phyloP scores from a whole-genome alignment of 768 basidiomycete genomes.

The Lentinula guzmanii region DNA sequence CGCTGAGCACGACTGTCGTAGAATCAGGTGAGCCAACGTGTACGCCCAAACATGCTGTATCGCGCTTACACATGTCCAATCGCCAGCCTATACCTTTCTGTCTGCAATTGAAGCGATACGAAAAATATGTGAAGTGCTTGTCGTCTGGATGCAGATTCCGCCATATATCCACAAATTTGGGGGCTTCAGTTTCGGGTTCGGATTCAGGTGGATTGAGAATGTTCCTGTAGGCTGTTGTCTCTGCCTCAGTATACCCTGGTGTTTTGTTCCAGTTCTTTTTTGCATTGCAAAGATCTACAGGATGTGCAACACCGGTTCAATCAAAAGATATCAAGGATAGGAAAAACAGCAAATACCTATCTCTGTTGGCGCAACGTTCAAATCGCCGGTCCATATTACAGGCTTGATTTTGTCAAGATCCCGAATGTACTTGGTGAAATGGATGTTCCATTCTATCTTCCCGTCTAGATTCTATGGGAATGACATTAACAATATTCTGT shows the following conservation, averaged over 20 bases:
- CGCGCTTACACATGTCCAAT: constrained; percentile 68
- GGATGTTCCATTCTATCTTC: constrained; percentile 74
- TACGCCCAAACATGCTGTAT: no score
- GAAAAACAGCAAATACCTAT: constrained; percentile 36
- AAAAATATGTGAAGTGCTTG: constrained; percentile 82
- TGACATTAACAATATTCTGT: neutral
- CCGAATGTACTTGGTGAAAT: constrained; percentile 71
- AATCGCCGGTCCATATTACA: constrained; percentile 84
- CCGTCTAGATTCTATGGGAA: constrained; percentile 56
- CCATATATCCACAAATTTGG: constrained; percentile 77
- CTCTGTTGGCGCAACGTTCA: constrained; percentile 81
- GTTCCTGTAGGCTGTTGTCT: constrained; percentile 68
- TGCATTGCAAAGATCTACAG: constrained; percentile 62
- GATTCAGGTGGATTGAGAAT: constrained; percentile 51
- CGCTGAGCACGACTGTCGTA: constrained; percentile 63
- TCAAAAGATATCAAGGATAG: neutral
- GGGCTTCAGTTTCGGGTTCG: constrained; percentile 18
- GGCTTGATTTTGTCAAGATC: constrained; percentile 73
- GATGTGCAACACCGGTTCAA: neutral
- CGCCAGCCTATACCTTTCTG: constrained; percentile 83
- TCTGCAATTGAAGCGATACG: constrained; percentile 77
- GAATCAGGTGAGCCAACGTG: neutral
- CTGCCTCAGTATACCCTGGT: constrained; percentile 77
- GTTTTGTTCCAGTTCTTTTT: constrained; percentile 85
- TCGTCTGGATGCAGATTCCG: constrained; percentile 58